phyloP scores from a whole-genome alignment of 2,329 filamentous ascomycete genomes.

The Byssochlamys sp. region DNA sequence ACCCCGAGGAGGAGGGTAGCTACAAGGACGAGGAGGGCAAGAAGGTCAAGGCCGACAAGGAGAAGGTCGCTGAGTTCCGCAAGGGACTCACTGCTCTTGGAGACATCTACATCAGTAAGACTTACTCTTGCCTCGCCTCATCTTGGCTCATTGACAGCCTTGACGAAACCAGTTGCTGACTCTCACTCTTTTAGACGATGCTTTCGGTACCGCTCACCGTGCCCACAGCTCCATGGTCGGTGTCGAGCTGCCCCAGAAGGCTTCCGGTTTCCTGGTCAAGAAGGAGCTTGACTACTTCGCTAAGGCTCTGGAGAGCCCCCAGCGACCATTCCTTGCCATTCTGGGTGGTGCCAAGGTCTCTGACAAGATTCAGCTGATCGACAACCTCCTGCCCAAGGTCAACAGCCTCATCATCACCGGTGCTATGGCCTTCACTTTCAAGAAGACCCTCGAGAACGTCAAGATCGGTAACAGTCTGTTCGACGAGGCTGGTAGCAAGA shows the following conservation, averaged over 20 bases:
- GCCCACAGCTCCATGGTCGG: constrained; percentile 99
- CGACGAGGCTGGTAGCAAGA: constrained; percentile 88
- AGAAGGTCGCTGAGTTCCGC: constrained; percentile 82
- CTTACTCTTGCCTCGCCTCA: background rate
- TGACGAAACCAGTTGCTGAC: constrained; percentile 10
- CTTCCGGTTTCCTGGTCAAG: constrained; percentile 97
- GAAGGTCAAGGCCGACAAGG: constrained; percentile 96
- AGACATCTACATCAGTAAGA: constrained; percentile 88
- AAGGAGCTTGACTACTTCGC: constrained; percentile 99
- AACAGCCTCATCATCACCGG: constrained; percentile 93
- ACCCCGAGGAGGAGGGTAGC: constrained; percentile 95
- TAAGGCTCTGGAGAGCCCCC: constrained; percentile 82
- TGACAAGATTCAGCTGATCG: constrained; percentile 98
- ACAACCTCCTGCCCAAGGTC: constrained; percentile 97
- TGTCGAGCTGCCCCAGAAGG: constrained; percentile 88
- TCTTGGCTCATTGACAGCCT: background rate
- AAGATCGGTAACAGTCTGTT: constrained; percentile 85
- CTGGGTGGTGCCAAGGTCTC: constrained; percentile 96
- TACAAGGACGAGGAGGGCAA: constrained; percentile 88
- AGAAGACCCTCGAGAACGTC: constrained; percentile 90
- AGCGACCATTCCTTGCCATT: constrained; percentile 95
- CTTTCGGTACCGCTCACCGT: constrained; percentile 95
- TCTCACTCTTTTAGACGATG: constrained; percentile 58
- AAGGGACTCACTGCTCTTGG: constrained; percentile 89
- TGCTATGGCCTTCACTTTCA: constrained; percentile 99